phyloP scores from a whole-genome alignment of 1,284 basidiomycete genomes.

The Inonotus obliquus region DNA sequence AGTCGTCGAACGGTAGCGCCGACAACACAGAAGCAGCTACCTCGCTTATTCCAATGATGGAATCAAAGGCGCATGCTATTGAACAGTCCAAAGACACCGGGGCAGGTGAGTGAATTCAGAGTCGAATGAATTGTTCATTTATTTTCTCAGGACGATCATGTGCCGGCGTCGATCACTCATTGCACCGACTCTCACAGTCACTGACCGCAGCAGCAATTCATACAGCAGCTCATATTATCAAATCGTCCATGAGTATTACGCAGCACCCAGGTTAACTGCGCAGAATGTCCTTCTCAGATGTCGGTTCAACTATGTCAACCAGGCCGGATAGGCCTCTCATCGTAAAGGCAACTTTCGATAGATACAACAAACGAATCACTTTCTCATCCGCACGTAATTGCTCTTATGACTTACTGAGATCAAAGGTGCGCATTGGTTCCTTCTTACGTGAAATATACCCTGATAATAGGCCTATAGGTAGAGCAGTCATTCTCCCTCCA shows the following conservation, averaged over 20 bases:
- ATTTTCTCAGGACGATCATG: not conserved
- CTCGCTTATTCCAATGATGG: no score
- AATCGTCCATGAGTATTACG: not conserved
- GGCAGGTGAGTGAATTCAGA: no score
- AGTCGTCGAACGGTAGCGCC: no score
- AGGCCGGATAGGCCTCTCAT: constrained; percentile 63
- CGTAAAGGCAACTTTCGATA: constrained; percentile 77
- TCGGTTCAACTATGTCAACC: constrained; percentile 14
- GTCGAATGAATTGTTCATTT: no score
- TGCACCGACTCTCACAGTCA: not conserved
- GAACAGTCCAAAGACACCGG: no score
- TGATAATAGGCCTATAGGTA: constrained; percentile 45
- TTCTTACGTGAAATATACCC: not conserved
- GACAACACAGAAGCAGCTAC: no score
- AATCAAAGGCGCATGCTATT: no score
- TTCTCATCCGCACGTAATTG: constrained; percentile 76
- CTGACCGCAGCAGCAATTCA: not conserved
- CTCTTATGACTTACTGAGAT: constrained; percentile 64
- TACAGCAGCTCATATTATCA: not conserved
- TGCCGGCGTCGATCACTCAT: not conserved
- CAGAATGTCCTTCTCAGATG: constrained; percentile 16
- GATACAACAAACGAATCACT: constrained; percentile 66
- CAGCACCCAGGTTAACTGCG: not conserved
- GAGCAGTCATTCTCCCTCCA: constrained; percentile 80
- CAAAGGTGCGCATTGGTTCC: constrained; percentile 47